phyloP scores from a whole-genome alignment of 805 yeast species.

The Kodamaea neixiangensis region DNA sequence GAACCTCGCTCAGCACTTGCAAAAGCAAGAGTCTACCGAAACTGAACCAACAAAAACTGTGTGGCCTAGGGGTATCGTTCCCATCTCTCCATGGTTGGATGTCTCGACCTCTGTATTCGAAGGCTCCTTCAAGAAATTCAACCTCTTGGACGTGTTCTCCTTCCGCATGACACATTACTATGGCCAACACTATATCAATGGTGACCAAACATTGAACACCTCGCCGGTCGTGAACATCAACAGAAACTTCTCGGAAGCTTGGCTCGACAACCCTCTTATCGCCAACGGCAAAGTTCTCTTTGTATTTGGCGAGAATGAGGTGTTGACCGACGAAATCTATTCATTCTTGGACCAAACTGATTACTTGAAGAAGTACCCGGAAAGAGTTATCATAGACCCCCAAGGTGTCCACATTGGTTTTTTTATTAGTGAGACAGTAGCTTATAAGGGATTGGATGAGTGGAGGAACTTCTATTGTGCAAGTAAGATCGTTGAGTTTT shows the following conservation, averaged over 20 bases:
- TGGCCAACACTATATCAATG: constrained; percentile 9
- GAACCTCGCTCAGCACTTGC: constrained; percentile 2
- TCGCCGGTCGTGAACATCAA: constrained; percentile 11
- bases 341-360: constrained; percentile 9
- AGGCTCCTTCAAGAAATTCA: constrained; percentile 5
- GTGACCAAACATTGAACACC: not conserved
- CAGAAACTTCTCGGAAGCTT: constrained; percentile 4
- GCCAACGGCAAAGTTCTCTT: constrained; percentile 9
- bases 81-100: constrained; percentile 14
- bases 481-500: constrained; percentile 3
- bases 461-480: constrained; percentile 9
- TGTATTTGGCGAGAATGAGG: constrained; percentile 13
- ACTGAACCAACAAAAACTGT: not conserved
- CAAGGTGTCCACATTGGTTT: constrained; percentile 12
- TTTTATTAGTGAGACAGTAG: constrained; percentile 11
- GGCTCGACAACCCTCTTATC: constrained; percentile 11
- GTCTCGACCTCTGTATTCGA: not conserved
- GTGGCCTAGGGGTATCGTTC: constrained; percentile 10
- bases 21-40: not conserved
- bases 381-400: constrained; percentile 10
- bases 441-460: constrained; percentile 1
- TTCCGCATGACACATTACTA: constrained; percentile 4
- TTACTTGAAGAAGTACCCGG: constrained; percentile 9
- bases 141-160: constrained; percentile 8
- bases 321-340: constrained; percentile 12